Evolutionary conservation across 169 alveolate genomes (phyloP), one percentile per base, ranked within the genome.

Genomic region (Cryptosporidium viatorum): DNA sequence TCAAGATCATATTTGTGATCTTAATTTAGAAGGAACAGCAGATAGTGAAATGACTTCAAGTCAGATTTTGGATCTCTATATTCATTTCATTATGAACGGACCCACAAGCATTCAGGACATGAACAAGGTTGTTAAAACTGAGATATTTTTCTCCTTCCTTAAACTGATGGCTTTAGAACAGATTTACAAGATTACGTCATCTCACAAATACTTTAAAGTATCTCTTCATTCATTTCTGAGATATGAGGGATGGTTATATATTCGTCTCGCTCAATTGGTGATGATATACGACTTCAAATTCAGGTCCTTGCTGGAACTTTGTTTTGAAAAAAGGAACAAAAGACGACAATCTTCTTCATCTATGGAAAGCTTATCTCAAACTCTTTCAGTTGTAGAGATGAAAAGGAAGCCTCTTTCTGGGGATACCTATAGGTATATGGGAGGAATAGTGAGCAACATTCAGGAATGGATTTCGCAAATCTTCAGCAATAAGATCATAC

Each of bases 191-290:
- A 80, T 62, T 26, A 59, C 75, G 1, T 43, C 59, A 26, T 65
- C 16, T 16, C 71, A 65, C 18, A 65, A 29, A 26, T 35, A n/a
- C 71, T 62, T 18, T 39, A 45, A 65, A 18, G n/a, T 80, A 29
- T 59, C 80, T 10, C 43, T 65, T 10, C 65, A 62, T 18, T 80
- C 75, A 9, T 80, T 45, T 23, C 35, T 80, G 39, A 80, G 75
- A 48, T 65, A 60, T 23, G 73, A 65, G n/a, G 89, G 89, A 0
- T 80, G 89, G 89, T 6, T 80, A 43, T 65, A 80, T 35, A 80
- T 80, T 18, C 60, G 89, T n/a, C 52, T 80, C 14, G 48, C 70
- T 59, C 89, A 80, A 9, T n/a, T 80, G 16, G 37, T 80, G 6
- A 60, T 65, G 70, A 80, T 80, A 0, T 26, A 62, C 31, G 65